A percentile compares a stretch with the other conserved stretches of the same genome.
phyloP scores from a whole-genome alignment of 2,329 filamentous ascomycete genomes.

The Coleophoma cylindrospora region DNA sequence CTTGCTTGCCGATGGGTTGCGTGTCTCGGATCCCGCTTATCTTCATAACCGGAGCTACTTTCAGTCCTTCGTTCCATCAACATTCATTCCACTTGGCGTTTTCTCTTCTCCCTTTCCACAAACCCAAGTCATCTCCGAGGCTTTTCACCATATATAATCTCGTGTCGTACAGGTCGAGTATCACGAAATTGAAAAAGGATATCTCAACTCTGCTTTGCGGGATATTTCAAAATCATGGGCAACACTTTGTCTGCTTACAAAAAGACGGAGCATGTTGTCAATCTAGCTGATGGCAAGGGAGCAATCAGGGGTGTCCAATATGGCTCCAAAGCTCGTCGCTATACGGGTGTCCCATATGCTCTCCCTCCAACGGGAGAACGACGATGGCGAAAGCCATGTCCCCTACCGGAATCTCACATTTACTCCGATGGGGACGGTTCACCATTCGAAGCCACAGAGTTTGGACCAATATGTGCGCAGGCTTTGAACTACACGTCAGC shows the following conservation, averaged over 20 bases:
- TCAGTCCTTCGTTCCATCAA: too few species aligned
- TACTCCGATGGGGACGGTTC: constrained; percentile 20
- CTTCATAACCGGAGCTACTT: too few species aligned
- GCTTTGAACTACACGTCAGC: constrained; percentile 12
- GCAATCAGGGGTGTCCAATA: constrained; percentile 28
- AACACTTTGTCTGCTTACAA: constrained; percentile 22
- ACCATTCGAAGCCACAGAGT: constrained; percentile 32
- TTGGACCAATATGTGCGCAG: constrained; percentile 35
- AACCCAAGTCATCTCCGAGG: too few species aligned
- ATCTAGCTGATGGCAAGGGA: constrained; percentile 21
- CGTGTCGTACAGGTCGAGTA: too few species aligned
- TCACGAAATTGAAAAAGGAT: too few species aligned
- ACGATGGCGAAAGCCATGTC: constrained; percentile 22
- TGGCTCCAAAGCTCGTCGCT: constrained; percentile 30
- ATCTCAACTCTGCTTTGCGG: too few species aligned
- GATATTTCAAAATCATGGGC: constrained; percentile 13
- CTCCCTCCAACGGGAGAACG: constrained; percentile 17
- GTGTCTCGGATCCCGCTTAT: too few species aligned
- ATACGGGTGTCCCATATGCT: constrained; percentile 23
- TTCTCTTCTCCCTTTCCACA: too few species aligned
- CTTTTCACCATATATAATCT: too few species aligned
- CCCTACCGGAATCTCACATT: constrained; percentile 21
- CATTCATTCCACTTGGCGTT: too few species aligned
- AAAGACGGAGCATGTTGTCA: constrained; percentile 16
- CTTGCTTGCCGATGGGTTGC: too few species aligned